These are phyloP conservation scores for Cladosporium sp. DNA, from an alignment of 2,329 filamentous ascomycete genomes.

Conservation along the genomic window DNA sequence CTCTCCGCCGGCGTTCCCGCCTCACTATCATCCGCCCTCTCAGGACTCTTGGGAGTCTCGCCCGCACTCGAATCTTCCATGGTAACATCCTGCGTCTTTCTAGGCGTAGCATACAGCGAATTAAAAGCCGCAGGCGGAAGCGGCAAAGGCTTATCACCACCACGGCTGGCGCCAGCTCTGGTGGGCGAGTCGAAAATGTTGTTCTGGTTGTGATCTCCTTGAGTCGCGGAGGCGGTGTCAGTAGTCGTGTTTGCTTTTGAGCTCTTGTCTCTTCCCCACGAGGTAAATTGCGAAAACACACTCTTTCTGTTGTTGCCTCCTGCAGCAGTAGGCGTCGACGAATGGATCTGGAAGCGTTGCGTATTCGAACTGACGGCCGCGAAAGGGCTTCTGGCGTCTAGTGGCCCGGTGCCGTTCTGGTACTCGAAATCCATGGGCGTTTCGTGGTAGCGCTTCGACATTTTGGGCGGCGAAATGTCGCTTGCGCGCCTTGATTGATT, in stretches of 20 bases:
- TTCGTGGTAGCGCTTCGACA: slow-evolving; percentile 36
- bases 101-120: slow-evolving; percentile 34
- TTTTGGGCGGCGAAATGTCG: slow-evolving; percentile 5
- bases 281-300: slow-evolving; percentile 24
- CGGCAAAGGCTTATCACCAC: slow-evolving; percentile 37
- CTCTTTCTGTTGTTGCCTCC: slow-evolving; percentile 21
- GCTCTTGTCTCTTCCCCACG: background rate
- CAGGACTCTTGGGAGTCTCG: slow-evolving; percentile 45
- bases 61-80: slow-evolving; percentile 43
- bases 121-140: slow-evolving; percentile 32
- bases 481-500: no score
- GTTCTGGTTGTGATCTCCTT: slow-evolving; percentile 23
- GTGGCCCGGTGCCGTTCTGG: slow-evolving; percentile 42
- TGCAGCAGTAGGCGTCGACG: slow-evolving; percentile 8
- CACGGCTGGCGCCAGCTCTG: slow-evolving; percentile 7
- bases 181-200: slow-evolving; percentile 42
- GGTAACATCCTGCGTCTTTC: slow-evolving; percentile 30
- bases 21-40: slow-evolving; percentile 34
- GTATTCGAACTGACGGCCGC: slow-evolving; percentile 33
- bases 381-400: slow-evolving; percentile 46
- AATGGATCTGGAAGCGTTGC: slow-evolving; percentile 22
- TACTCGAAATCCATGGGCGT: slow-evolving; percentile 53
- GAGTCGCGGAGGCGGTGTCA: background rate
- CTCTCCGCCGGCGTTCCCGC: slow-evolving; percentile 14
- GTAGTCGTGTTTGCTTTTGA: background rate